Base-by-base conservation (phyloP, 2,329 filamentous ascomycete genomes). In the Colletotrichum melonis region DNA sequence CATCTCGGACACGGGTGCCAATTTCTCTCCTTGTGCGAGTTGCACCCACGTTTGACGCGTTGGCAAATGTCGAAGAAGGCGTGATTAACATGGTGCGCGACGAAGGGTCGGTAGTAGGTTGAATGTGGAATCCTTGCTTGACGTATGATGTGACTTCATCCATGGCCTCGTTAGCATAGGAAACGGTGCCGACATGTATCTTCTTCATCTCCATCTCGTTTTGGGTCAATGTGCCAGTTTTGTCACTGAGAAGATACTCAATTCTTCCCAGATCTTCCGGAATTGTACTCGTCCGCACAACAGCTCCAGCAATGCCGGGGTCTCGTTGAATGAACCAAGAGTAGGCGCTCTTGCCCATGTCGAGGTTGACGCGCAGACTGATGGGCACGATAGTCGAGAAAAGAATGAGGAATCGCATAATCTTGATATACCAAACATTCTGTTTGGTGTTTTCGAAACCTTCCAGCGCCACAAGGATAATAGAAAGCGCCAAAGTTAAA, bases 321-420 rank as follows among this genome's bases (percentile, higher is more conserved):
- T 99, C 97, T 62, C 92, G 89, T 80, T 99, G 95, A 72, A 99
- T 99, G 80, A 98, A 98, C 85, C 93, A 94, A 9, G 95, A 97
- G 82, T 98, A 99, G 2, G 97, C 95, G 68, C 94, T 96, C 84
- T 99, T 99, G 52, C 96, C 97, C 90, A 99, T 93, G 80, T 99
- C 97, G 22, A 99, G 87, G 80, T 99, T 99, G 77, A 99, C 97
- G 63, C 97, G 93, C 77, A 99, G 87, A 84, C 95, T 97, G 82
- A 99, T 98, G 1, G 97, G 97, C 30, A 99, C 97, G 79, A 99
- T 99, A 0, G 96, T 98, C n/a, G 96, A 98, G 86, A 99, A 99
- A 1, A 99, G 87, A 74, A 99, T 97, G 75, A 99, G 85, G 81
- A 98, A 99, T n/a, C 96, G 92, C 92, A 98, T 97, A 78, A 98